Evolutionary conservation across 1,284 basidiomycete species (phyloP).

Genomic region (Pascua guehoae): DNA sequence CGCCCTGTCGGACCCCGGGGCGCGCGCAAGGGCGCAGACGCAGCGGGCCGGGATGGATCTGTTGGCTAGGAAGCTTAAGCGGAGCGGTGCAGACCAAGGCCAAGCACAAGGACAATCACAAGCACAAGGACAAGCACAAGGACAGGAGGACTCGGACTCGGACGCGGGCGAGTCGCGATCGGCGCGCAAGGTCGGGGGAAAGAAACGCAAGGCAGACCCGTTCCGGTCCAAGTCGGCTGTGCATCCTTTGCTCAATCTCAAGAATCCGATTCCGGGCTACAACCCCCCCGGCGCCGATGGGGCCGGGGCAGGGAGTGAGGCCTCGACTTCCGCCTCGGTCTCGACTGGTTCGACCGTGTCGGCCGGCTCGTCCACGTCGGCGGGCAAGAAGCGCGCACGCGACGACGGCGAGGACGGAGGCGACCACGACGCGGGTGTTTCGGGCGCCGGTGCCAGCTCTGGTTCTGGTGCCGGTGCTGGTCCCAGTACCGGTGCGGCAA

Average conservation of each 20-base stretch:
- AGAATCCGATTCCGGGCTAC: slow-evolving; percentile 16
- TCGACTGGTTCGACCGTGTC: not conserved
- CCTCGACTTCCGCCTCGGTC: not conserved
- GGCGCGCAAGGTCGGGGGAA: slow-evolving; percentile 14
- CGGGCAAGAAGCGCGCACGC: slow-evolving; percentile 1
- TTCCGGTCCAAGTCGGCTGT: slow-evolving; percentile 17
- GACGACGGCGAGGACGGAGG: slow-evolving; percentile 4
- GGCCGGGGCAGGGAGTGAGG: not conserved
- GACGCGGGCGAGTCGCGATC: slow-evolving; percentile 20
- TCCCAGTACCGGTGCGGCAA: not conserved
- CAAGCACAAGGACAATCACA: slow-evolving; percentile 14
- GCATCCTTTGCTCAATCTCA: slow-evolving; percentile 13
- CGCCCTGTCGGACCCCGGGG: slow-evolving; percentile 14
- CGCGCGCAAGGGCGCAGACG: not conserved
- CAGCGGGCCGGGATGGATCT: slow-evolving; percentile 11
- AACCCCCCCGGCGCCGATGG: slow-evolving; percentile 2
- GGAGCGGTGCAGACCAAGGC: slow-evolving; percentile 8
- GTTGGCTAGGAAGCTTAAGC: slow-evolving; percentile 13
- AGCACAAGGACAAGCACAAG: slow-evolving; percentile 9
- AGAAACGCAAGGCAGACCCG: slow-evolving; percentile 25
- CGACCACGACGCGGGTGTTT: not conserved
- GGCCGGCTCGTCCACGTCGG: not conserved
- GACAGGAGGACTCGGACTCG: not conserved
- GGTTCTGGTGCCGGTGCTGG: not conserved
- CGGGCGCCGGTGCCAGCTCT: slow-evolving; percentile 5